Base-by-base conservation (phyloP, 768 basidiomycete genomes). In the Russula foetens region DNA sequence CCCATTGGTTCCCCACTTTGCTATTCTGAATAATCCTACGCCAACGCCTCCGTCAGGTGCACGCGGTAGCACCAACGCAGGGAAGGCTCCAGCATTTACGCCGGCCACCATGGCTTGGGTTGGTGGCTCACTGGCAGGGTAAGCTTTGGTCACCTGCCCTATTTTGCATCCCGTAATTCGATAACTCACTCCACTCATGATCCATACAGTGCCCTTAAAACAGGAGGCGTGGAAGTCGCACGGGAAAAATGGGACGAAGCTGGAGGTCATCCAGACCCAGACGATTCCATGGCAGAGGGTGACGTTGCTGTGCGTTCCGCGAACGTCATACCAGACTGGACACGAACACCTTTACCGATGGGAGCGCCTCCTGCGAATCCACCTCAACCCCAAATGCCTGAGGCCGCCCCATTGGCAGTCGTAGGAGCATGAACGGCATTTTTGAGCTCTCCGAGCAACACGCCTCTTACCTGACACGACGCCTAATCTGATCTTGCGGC, bases 101-200 rank as follows among this genome's bases (percentile, higher is more conserved):
- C 88, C 93, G 1, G 84, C 85, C 1, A 77, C 84, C 35, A 77
- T 95, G 74, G 80, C 87, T 0, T 99, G 96, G 96, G 84, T 99
- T 12, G 96, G 96, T 4, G 96, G 92, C 0, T 93, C 91, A 23
- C 70, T 98, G 21, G 92, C 94, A 2, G 96, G 95, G 88, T 93
- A 72, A 64, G 85, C 79, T 15, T 21, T 19, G 45, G n/a, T 51
- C 33, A 38, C 49, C 23, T 56, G 50, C 50, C 53, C 33, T 28
- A 15, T 26, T 28, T 31, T 4, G 28, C 35, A 23, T 28, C 41
- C 28, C 17, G 28, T 48, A 38, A 46, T 56, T 19, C 47, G 45
- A 29, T 33, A 39, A 51, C 46, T 48, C 19, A 56, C 49, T n/a
- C n/a, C n/a, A n/a, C 29, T 33, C 29, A 14, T 49, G 35, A 62